Evolutionary conservation across 768 basidiomycete genomes (phyloP).

Genomic region (Phanerochaete carnosa): DNA sequence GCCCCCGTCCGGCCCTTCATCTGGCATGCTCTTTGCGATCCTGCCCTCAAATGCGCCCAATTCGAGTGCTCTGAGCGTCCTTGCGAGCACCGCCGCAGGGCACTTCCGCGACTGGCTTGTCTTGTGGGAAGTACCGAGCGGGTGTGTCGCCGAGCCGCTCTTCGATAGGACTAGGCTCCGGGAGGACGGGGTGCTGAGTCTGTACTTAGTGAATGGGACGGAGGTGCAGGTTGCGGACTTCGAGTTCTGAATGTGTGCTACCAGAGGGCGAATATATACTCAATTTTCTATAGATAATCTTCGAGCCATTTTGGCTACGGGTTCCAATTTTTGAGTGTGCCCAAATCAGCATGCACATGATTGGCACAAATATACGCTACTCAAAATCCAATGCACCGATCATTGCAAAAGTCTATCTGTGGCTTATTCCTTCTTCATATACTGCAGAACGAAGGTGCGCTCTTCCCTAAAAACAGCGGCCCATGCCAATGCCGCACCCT

Average conservation of each 20-base stretch:
- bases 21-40: slow-evolving; percentile 23
- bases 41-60: slow-evolving; percentile 33
- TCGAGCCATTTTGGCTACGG: too few species aligned
- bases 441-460: background rate
- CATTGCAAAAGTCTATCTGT: background rate
- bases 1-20: slow-evolving; percentile 1
- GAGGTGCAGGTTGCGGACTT: slow-evolving; percentile 27
- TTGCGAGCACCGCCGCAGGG: slow-evolving; percentile 27
- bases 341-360: too few species aligned
- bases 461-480: slow-evolving; percentile 6
- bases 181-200: slow-evolving; percentile 30
- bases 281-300: too few species aligned
- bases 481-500: slow-evolving; percentile 6
- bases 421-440: background rate
- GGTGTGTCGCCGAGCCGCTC: slow-evolving; percentile 32
- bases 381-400: too few species aligned
- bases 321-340: too few species aligned
- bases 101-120: slow-evolving; percentile 33
- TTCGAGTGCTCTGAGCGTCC: slow-evolving; percentile 29
- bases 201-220: slow-evolving; percentile 31
- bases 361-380: too few species aligned
- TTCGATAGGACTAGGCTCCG: slow-evolving; percentile 30
- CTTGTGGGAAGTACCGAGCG: slow-evolving; percentile 27
- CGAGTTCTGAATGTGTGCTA: too few species aligned
- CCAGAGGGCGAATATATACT: too few species aligned